Evolutionary conservation across 352 stramenopile species (phyloP).

Genomic region (Globisporangium iwayamae): DNA sequence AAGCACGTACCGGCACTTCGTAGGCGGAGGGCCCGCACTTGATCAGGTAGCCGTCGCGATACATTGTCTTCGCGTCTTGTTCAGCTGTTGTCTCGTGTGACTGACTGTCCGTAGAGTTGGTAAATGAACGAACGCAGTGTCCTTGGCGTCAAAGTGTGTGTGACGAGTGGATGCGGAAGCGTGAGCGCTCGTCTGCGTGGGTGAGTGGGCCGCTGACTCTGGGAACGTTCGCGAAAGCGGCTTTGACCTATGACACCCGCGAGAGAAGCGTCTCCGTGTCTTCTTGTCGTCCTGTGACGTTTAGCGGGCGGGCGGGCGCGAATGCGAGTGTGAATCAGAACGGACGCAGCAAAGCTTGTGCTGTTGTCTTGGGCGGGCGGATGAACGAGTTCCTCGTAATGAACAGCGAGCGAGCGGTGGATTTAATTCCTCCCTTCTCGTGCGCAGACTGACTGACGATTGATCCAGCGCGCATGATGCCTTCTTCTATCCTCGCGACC

Average conservation of each 20-base stretch:
- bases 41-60: conserved; percentile 77
- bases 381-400: neutral
- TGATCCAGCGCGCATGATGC: too few species aligned
- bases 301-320: neutral
- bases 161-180: neutral
- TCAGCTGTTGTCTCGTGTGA: neutral
- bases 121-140: conserved; percentile 6
- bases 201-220: neutral
- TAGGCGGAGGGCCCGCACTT: conserved; percentile 48
- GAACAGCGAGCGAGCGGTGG: neutral
- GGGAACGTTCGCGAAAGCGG: conserved; percentile 8
- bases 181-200: neutral
- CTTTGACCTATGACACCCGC: neutral
- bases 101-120: neutral
- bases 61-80: conserved; percentile 36
- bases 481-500: too few species aligned
- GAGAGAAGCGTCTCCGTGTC: neutral
- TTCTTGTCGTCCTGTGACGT: neutral
- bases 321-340: neutral
- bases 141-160: neutral
- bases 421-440: neutral
- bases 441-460: neutral
- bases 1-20: conserved; percentile 41
- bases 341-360: neutral
- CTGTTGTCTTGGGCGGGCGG: neutral